Evolutionary conservation across 2,329 filamentous ascomycete species (phyloP).

Genomic region (Aspergillus fischeri): DNA sequence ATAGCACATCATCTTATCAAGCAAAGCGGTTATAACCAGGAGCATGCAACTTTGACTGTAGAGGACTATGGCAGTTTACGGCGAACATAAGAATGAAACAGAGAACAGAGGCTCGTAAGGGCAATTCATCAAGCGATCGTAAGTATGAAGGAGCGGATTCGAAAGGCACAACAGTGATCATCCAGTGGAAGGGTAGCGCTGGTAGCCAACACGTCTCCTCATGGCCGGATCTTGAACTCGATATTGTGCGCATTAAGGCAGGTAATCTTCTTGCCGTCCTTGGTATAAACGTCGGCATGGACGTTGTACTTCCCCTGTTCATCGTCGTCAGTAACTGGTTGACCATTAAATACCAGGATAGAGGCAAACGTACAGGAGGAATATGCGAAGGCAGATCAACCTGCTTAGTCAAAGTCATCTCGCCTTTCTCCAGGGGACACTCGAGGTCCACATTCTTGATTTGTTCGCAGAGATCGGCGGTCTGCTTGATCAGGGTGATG

Average conservation of each 20-base stretch:
- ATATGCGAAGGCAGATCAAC: slow-evolving; percentile 84
- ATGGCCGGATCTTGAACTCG: slow-evolving; percentile 21
- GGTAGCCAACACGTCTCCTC: background rate
- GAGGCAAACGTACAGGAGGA: slow-evolving; percentile 65
- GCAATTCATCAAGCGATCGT: background rate
- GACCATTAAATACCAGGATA: background rate
- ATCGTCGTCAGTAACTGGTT: slow-evolving; percentile 7
- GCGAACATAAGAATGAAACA: slow-evolving; percentile 1
- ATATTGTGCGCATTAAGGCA: slow-evolving; percentile 67
- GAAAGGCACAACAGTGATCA: background rate
- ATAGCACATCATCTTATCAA: slow-evolving; percentile 2
- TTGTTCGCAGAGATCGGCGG: slow-evolving; percentile 82
- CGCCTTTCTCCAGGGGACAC: slow-evolving; percentile 81
- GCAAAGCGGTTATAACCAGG: background rate
- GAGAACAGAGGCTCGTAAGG: background rate
- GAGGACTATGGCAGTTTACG: background rate
- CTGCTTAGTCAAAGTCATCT: slow-evolving; percentile 68
- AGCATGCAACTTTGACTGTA: slow-evolving; percentile 1
- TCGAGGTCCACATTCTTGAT: slow-evolving; percentile 80
- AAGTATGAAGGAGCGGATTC: background rate
- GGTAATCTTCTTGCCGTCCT: slow-evolving; percentile 70
- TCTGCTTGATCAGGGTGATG: slow-evolving; percentile 79
- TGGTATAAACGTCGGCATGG: slow-evolving; percentile 75
- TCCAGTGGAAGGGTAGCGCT: background rate
- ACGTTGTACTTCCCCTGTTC: slow-evolving; percentile 83